Base-by-base conservation (phyloP, 2,329 filamentous ascomycete species). In the Botrytis galanthina region DNA sequence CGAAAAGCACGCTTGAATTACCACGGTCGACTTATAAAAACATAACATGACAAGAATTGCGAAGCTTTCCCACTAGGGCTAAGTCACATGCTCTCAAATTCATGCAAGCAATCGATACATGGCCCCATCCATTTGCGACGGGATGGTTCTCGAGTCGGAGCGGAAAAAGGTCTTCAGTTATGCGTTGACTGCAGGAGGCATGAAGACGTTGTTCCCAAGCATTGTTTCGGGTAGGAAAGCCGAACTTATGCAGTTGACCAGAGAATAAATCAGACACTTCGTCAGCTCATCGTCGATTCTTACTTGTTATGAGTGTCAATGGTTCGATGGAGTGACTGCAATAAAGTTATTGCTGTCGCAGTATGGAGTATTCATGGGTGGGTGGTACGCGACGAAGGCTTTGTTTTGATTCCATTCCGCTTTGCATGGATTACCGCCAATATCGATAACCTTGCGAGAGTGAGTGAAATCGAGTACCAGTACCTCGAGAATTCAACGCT, bases 161-260 rank as follows among this genome's bases (percentile, higher is more conserved):
- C 7, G 20, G 46, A 37, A 48, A 62, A 22, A n/a, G 37, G 54
- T 62, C 44, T 70, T 29, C 29, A 35, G 61, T 29, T 32, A 70
- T 62, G 39, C 48, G 48, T 48, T 59, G 67, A 59, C 35, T 69
- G 67, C 68, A 69, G 48, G n/a, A 69, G 62, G 39, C 51, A 68
- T 22, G 10, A 57, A n/a, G 35, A 35, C 68, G 42, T 70, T 44
- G 57, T 37, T 46, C n/a, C 42, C 60, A 54, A 39, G 39, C 35
- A 29, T 37, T 44, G 29, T 26, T 26, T 18, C 35, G 66, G 66
- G 46, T 29, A 57, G 57, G 10, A 69, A 69, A 57, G 66, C 66
- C 48, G 66, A 42, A 59, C 39, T 59, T 20, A n/a, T 57, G 35
- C 22, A 26, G 66, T 57, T 69, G 3, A 59, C 3, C 37, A 10